Base-by-base conservation (phyloP, 768 basidiomycete genomes). In the Dictyophora rubrovolvata region DNA sequence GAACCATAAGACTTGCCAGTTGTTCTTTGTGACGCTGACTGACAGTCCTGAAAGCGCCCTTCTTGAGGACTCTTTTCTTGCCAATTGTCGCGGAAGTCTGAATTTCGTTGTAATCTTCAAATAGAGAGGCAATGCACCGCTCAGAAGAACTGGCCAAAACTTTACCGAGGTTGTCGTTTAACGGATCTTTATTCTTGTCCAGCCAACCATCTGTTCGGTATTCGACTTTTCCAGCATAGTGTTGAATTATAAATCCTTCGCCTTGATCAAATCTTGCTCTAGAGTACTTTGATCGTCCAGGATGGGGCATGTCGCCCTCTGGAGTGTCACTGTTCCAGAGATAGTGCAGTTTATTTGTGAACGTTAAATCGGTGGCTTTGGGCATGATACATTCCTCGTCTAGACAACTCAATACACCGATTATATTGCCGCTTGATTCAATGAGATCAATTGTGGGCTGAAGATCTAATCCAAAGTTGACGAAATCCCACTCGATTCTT, bases 341-440 rank as follows among this genome's bases (percentile, higher is more conserved):
- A 12, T 79, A 76, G 65, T 92, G 80, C 1, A 97, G 80, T 71
- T 97, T 98, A 72, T 91, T 83, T 34, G 93, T 92, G 74, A 99
- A 98, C 0, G 94, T 97, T 48, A 83, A 73, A 70, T 99, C 95
- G 12, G 88, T 91, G 3, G 95, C 95, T 69, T 92, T 93, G n/a
- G 95, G 96, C 95, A 98, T 99, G 71, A 99, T 98, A 69, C 95
- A 98, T 63, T 97, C 95, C 69, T 98, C 96, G 69, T 99, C 96
- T 36, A 99, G 74, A 65, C 88, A 86, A 62, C 92, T 90, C 49
- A 99, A 79, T 61, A 98, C 87, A 55, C 96, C 96, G 62, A 97
- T 93, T 0, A 76, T 75, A 18, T 73, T 75, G 14, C 81, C 77
- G 54, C 79, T 82, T 17, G 88, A 83, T 71, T 98, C 96, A 66